Evolutionary conservation across 2,329 filamentous ascomycete species (phyloP), one percentile per base, ranked within the genome.

Genomic region (Trichophyton verrucosum): DNA sequence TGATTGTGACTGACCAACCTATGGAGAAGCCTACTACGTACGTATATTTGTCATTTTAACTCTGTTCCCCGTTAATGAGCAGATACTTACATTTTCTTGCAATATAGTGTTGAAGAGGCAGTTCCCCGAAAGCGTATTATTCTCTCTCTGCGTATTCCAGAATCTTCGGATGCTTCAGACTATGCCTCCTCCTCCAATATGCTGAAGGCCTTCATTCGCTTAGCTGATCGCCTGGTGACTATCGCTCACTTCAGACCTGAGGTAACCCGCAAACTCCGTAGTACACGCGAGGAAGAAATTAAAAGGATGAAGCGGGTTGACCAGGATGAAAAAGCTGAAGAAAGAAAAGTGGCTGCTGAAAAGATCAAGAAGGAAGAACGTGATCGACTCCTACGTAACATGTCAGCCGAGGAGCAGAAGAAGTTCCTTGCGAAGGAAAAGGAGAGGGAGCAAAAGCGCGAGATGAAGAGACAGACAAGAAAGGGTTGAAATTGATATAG

Each of bases 1-100:
- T 99, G 63, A 87, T 99, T 69, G 80, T 97, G 58, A 88, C 86
- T 20, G 94, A 99, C 73, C 91, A 96, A 76, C 91, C 92, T 40
- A 77, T 85, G 59, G 90, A 96, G 67, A 91, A 89, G 76, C 94
- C 94, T 60, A 82, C 79, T 70, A 95, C 86, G 89, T 92, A 79
- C 76, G 84, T 78, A 33, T n/a, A 55, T 17, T 9, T 11, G 9
- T 13, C 3, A 30, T 24, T 17, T 57, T 33, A 20, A 38, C 22
- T 30, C 59, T 40, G 38, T n/a, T 42, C 47, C 38, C 4, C 17
- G 22, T 42, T 30, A 6, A 24, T 27, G 57, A 30, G 9, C 13
- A 8, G 30, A 59, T 46, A 47, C 17, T 47, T 58, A 65, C 55
- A 61, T 30, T 17, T 30, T 5, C 33, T 33, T 30, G 9, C 24